Conservation (phyloP, 176 grass and related monocot species). For the Carex littledalei region DNA sequence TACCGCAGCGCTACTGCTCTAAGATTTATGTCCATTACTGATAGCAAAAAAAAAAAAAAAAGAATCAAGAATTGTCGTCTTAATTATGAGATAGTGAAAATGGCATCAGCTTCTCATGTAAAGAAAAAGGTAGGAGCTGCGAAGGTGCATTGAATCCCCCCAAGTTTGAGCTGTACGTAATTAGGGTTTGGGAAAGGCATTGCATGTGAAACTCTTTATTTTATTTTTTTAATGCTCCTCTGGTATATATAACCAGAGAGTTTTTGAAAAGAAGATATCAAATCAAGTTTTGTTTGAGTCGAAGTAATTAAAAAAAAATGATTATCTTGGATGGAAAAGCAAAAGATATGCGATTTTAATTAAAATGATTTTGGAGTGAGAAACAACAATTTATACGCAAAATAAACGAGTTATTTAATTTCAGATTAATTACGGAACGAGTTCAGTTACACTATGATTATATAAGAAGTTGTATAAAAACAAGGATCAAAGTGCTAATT, state of each 20-base stretch:
- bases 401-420: no score
- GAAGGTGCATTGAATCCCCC: neutral
- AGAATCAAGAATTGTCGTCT: neutral
- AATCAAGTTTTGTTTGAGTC: neutral
- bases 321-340: slow-evolving; percentile 13
- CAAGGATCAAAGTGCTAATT: no score
- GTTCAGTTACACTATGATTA: no score
- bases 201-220: neutral
- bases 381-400: no score
- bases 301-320: neutral
- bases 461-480: no score
- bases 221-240: neutral
- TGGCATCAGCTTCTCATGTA: neutral
- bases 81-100: neutral
- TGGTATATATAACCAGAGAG: neutral
- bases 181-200: neutral
- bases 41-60: no score
- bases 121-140: neutral
- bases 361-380: no score
- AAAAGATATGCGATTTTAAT: no score
- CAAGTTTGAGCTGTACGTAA: neutral
- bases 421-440: no score
- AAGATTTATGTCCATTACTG: no score
- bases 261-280: slow-evolving; percentile 1
- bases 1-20: no score